These are phyloP conservation scores for Drosera spatulata DNA, from an alignment of 179 eudicot species.

Conservation along the genomic window DNA sequence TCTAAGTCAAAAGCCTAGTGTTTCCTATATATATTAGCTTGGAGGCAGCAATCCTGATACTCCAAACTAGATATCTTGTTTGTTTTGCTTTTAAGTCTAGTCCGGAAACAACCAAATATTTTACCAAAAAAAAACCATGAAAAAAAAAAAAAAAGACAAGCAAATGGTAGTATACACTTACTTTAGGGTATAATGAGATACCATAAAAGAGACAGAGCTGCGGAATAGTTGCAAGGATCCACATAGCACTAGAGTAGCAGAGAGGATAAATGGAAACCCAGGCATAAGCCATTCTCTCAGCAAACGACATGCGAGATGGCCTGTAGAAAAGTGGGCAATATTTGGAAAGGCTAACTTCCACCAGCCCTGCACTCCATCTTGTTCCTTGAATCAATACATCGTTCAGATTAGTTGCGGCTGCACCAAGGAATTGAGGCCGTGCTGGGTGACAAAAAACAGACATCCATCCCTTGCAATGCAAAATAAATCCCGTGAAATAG, in stretches of 20 bases:
- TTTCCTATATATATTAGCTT: no score
- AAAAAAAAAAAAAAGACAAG: no score
- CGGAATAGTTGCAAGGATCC: constrained; percentile 14
- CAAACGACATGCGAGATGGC: constrained; percentile 15
- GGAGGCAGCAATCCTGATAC: no score
- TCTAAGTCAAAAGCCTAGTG: no score
- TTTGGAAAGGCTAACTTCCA: constrained; percentile 35
- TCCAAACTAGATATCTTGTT: no score
- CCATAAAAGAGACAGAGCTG: constrained; percentile 22
- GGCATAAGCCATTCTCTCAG: constrained; percentile 18
- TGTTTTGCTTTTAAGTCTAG: no score
- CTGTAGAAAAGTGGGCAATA: constrained; percentile 25
- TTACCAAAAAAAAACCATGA: no score
- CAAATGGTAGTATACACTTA: not conserved
- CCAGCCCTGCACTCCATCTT: constrained; percentile 32
- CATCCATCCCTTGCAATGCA: constrained; percentile 39
- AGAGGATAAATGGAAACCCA: constrained; percentile 9
- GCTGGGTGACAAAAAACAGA: constrained; percentile 29
- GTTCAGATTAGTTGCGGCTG: constrained; percentile 25
- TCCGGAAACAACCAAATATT: no score
- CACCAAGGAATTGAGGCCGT: constrained; percentile 32
- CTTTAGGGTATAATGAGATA: constrained; percentile 27
- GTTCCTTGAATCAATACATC: constrained; percentile 29
- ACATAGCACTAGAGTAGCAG: constrained; percentile 5
- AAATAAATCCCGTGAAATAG: constrained; percentile 17